Conservation (phyloP, 306 rosid genomes). For the Purshia tridentata region DNA sequence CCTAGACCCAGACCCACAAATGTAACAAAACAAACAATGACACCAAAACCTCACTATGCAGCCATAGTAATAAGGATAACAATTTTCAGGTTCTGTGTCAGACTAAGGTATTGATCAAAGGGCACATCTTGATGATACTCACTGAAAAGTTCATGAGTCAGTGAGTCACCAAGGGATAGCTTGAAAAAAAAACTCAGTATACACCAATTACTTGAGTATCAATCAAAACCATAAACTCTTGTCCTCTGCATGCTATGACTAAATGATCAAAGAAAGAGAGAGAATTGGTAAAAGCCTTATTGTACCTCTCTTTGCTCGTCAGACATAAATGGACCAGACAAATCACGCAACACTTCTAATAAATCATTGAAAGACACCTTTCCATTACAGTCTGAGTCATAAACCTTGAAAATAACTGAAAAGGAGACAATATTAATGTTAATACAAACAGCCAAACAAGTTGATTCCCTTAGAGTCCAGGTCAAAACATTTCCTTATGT, state of each 20-base stretch:
- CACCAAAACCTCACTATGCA: neutral
- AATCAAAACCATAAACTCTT: neutral
- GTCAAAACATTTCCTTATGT: neutral
- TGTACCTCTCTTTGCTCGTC: slow-evolving; percentile 91
- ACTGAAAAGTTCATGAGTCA: neutral
- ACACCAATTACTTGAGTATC: neutral
- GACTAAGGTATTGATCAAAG: neutral
- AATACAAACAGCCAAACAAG: neutral
- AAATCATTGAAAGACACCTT: slow-evolving; percentile 78
- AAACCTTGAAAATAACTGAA: slow-evolving; percentile 81
- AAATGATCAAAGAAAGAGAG: slow-evolving; percentile 13
- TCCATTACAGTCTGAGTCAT: slow-evolving; percentile 73
- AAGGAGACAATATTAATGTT: neutral
- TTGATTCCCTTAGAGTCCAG: neutral
- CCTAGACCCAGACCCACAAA: neutral
- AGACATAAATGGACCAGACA: slow-evolving; percentile 82
- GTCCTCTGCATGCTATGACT: neutral
- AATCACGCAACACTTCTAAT: slow-evolving; percentile 71
- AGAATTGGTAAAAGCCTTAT: slow-evolving; percentile 4
- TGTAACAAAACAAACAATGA: neutral
- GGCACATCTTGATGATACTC: neutral
- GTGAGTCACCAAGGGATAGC: neutral
- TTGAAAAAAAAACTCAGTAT: neutral
- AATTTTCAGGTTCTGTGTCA: neutral
- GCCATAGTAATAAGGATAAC: neutral